Conservation (phyloP, 2,329 filamentous ascomycete species). For the Penicillium janthinellum region DNA sequence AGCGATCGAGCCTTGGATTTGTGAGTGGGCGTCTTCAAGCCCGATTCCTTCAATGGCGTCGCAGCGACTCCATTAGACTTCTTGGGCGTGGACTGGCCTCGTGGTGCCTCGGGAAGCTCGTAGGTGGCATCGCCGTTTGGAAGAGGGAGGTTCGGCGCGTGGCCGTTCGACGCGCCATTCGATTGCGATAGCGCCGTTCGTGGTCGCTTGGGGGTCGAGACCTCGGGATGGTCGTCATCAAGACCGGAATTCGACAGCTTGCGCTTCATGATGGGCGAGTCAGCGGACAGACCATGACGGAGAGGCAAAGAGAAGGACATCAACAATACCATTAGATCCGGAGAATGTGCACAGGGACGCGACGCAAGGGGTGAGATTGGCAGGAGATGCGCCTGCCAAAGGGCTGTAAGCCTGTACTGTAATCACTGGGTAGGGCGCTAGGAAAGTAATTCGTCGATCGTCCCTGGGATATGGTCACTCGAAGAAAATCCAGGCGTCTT, state of each 20-base stretch:
- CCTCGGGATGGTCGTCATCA: constrained; percentile 36
- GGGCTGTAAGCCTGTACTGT: constrained; percentile 2
- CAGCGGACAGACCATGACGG: constrained; percentile 15
- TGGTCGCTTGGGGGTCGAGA: constrained; percentile 45
- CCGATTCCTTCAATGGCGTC: constrained; percentile 36
- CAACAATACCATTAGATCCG: constrained; percentile 38
- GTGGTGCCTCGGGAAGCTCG: constrained; percentile 31
- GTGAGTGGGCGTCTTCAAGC: constrained; percentile 41
- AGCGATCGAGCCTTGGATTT: constrained; percentile 40
- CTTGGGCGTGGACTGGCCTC: constrained; percentile 35
- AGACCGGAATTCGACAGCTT: constrained; percentile 42
- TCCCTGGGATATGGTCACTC: constrained; percentile 6
- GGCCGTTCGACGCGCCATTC: constrained; percentile 33
- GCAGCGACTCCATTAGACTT: constrained; percentile 33
- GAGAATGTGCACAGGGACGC: constrained; percentile 29
- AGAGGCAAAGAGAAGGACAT: constrained; percentile 25
- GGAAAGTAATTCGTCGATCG: constrained; percentile 3
- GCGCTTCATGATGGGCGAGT: constrained; percentile 42
- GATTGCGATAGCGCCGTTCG: constrained; percentile 27
- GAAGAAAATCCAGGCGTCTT: not conserved
- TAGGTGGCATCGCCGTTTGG: constrained; percentile 25
- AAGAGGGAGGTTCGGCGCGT: constrained; percentile 17
- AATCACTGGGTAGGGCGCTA: not conserved
- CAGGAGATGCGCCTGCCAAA: constrained; percentile 10
- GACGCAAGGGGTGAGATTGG: constrained; percentile 30